Base-by-base conservation (phyloP, 1,284 basidiomycete species). In the Vanrija pseudolonga region DNA sequence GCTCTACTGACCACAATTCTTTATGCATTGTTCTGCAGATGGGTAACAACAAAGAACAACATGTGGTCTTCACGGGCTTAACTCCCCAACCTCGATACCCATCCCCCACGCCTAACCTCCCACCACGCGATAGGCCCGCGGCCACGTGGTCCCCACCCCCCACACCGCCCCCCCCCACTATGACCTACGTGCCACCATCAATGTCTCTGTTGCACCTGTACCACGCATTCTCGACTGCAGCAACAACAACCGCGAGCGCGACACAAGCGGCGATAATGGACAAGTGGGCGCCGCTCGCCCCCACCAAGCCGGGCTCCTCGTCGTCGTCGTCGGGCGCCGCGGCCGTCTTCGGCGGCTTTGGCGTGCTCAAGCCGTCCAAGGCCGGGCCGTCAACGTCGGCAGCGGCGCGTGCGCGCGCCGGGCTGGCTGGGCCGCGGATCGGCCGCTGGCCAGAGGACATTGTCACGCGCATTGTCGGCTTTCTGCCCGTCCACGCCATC, bases 391-490 rank as follows among this genome's bases (percentile, higher is more conserved):
- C 55, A 7, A 56, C 52, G 8, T 49, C 41, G 12, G 58, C 58
- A 12, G 53, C 61, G 5, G 55, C 61, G 3, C 53, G 62, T n/a
- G 65, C 53, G 7, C 47, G 64, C 6, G 54, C 60, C 1, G 51
- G 50, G 6, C 56, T 63, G 17, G 38, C 61, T 36, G 78, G 80
- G 1, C 68, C 67, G 42, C 80, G 83, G 56, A 82, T 94, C 50
- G 92, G 92, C 9, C 82, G 83, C 26, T 83, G 94, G 24, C 90
- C 92, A 11, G 80, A 83, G 41, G 84, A 87, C 63, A 77, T 93
- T 5, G 86, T 94, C 68, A 76, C 88, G 23, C 78, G 86, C 48
- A 80, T 95, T 53, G 14, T 93, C 57, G 77, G 80, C 6, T 82
- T 84, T 69, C 79, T 91, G 19, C 84, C 90, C 4, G 76, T 95